A percentile compares a stretch with the other conserved stretches of the same genome.
These are phyloP conservation scores for Fusarium palustre DNA, from an alignment of 2,329 filamentous ascomycete genomes.

Conservation along the genomic window DNA sequence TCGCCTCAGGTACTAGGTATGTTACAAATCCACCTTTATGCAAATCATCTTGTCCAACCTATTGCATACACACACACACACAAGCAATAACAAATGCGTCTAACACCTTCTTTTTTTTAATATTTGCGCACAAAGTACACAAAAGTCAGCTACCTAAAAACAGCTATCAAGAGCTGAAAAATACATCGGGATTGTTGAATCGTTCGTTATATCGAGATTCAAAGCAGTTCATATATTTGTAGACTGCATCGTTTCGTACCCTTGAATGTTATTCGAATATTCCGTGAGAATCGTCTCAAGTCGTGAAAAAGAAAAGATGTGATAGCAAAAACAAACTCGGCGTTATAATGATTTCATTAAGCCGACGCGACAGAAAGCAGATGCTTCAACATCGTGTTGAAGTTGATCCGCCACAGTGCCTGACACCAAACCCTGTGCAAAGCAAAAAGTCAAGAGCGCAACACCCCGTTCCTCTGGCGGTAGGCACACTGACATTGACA, in stretches of 20 bases:
- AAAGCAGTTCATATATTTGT: slow-evolving; percentile 22
- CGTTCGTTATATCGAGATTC: slow-evolving; percentile 16
- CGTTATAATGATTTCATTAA: slow-evolving; percentile 45
- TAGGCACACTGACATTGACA: neutral
- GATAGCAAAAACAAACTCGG: slow-evolving; percentile 26
- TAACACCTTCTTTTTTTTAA: slow-evolving; percentile 31
- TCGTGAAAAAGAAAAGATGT: slow-evolving; percentile 42
- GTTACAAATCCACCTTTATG: slow-evolving; percentile 10
- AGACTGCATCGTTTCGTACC: slow-evolving; percentile 11
- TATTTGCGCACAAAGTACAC: slow-evolving; percentile 34
- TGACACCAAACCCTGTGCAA: slow-evolving; percentile 41
- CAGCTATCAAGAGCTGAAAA: slow-evolving; percentile 11
- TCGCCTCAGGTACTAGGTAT: neutral
- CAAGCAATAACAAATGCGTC: slow-evolving; percentile 10
- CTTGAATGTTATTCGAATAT: slow-evolving; percentile 32
- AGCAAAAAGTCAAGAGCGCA: slow-evolving; percentile 37
- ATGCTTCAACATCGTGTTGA: slow-evolving; percentile 33
- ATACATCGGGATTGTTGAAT: slow-evolving; percentile 20
- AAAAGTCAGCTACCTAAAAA: slow-evolving; percentile 25
- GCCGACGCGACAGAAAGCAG: slow-evolving; percentile 39
- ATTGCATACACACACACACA: slow-evolving; percentile 10
- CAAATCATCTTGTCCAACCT: slow-evolving; percentile 5
- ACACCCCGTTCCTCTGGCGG: slow-evolving; percentile 11
- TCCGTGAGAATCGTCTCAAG: slow-evolving; percentile 42
- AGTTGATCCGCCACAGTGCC: slow-evolving; percentile 23